phyloP scores from a whole-genome alignment of 768 basidiomycete genomes.

The Trametes meyenii region DNA sequence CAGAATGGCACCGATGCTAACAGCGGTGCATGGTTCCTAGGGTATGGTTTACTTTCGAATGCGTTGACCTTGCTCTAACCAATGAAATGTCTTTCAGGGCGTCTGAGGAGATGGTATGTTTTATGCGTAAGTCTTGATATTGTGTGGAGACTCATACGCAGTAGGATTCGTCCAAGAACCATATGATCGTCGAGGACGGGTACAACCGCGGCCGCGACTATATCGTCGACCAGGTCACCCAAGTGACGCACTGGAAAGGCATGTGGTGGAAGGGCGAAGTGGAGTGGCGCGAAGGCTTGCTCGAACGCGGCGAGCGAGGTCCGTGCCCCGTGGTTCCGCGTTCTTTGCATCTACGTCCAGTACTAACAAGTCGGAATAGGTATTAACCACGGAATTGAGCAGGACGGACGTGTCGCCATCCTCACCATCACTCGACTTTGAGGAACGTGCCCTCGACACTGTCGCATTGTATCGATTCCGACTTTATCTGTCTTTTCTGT shows the following conservation, averaged over 20 bases:
- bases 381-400: constrained; percentile 78
- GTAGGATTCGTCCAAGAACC: constrained; percentile 61
- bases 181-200: constrained; percentile 76
- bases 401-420: constrained; percentile 82
- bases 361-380: constrained; percentile 44
- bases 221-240: constrained; percentile 67
- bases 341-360: background rate
- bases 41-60: constrained; percentile 45
- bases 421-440: constrained; percentile 63
- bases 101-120: constrained; percentile 67
- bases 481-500: background rate
- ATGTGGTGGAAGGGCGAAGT: constrained; percentile 78
- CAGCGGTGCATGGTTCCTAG: constrained; percentile 85
- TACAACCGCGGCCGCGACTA: constrained; percentile 84
- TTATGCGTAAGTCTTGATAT: background rate
- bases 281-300: constrained; percentile 71
- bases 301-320: constrained; percentile 74
- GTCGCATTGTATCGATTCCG: background rate
- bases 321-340: background rate
- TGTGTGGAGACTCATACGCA: background rate
- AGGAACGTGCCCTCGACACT: background rate
- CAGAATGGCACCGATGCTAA: constrained; percentile 78
- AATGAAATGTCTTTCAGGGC: constrained; percentile 44
- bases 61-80: background rate
- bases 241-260: constrained; percentile 62